Evolutionary conservation across 495 filamentous ascomycete genomes (phyloP).

Genomic region (Neurospora sp.): DNA sequence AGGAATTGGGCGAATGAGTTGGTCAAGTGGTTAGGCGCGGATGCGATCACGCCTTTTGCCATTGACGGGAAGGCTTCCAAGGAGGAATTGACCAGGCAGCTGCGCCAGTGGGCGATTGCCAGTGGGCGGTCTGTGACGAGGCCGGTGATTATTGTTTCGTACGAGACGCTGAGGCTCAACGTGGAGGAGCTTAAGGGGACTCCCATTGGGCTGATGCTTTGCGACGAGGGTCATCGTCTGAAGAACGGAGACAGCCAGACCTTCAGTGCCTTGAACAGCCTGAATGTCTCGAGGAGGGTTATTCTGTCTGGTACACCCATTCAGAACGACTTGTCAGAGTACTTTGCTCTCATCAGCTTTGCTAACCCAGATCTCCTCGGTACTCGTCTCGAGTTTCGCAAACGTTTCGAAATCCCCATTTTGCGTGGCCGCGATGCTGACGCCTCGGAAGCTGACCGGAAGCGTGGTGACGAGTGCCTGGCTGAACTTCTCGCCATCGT

Average conservation of each 20-base stretch:
- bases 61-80: constrained; percentile 96
- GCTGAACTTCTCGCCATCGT: constrained; percentile 72
- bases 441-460: constrained; percentile 70
- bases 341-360: constrained; percentile 93
- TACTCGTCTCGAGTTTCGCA: constrained; percentile 84
- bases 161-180: constrained; percentile 89
- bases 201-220: constrained; percentile 88
- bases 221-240: constrained; percentile 95
- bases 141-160: constrained; percentile 98
- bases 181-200: constrained; percentile 78
- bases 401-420: constrained; percentile 89
- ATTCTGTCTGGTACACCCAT: constrained; percentile 97
- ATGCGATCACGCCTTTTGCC: constrained; percentile 87
- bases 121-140: constrained; percentile 81
- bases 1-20: constrained; percentile 96
- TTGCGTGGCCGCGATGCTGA: constrained; percentile 85
- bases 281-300: constrained; percentile 85
- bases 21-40: constrained; percentile 90
- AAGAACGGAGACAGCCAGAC: constrained; percentile 97
- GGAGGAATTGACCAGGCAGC: constrained; percentile 76
- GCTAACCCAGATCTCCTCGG: constrained; percentile 91
- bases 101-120: constrained; percentile 91
- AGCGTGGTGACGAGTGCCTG: constrained; percentile 77
- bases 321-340: constrained; percentile 95
- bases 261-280: constrained; percentile 76